Evolutionary conservation across 176 grass and related monocot species (phyloP).

Genomic region (Typha latifolia): DNA sequence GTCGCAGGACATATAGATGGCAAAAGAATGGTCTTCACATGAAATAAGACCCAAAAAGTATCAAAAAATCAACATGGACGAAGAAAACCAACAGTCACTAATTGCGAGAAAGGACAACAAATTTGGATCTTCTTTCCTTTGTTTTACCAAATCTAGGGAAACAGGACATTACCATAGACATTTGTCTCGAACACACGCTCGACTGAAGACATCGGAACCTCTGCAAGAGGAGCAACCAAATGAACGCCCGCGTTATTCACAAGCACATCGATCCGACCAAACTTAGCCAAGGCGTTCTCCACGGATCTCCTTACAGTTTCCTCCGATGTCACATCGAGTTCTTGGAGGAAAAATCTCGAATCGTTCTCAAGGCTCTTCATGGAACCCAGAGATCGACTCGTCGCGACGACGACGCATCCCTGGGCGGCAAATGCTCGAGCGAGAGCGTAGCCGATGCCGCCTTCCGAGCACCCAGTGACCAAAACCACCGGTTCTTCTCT

Average conservation of each 20-base stretch:
- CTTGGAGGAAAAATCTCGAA: slow-evolving; percentile 39
- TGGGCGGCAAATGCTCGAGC: slow-evolving; percentile 49
- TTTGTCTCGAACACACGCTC: slow-evolving; percentile 69
- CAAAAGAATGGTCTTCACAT: no score
- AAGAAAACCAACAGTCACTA: not conserved
- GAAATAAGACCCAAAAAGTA: no score
- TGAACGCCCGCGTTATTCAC: slow-evolving; percentile 93
- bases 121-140: not conserved
- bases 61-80: not conserved
- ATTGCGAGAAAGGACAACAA: not conserved
- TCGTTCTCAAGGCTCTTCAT: slow-evolving; percentile 54
- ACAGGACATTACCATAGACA: slow-evolving; percentile 49
- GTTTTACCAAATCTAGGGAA: not conserved
- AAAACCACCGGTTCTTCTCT: slow-evolving; percentile 47
- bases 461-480: slow-evolving; percentile 81
- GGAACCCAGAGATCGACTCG: slow-evolving; percentile 56
- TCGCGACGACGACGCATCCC: slow-evolving; percentile 69
- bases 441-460: slow-evolving; percentile 69
- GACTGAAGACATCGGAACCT: slow-evolving; percentile 62
- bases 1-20: no score
- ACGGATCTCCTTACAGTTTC: slow-evolving; percentile 39
- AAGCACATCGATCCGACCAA: slow-evolving; percentile 68
- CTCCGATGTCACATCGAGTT: slow-evolving; percentile 63
- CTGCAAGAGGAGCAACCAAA: slow-evolving; percentile 73
- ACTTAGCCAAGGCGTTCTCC: slow-evolving; percentile 27